A percentile compares a stretch with the other conserved stretches of the same genome.
Conservation (phyloP, 2,329 filamentous ascomycete genomes). For the Penicillium sp. region DNA sequence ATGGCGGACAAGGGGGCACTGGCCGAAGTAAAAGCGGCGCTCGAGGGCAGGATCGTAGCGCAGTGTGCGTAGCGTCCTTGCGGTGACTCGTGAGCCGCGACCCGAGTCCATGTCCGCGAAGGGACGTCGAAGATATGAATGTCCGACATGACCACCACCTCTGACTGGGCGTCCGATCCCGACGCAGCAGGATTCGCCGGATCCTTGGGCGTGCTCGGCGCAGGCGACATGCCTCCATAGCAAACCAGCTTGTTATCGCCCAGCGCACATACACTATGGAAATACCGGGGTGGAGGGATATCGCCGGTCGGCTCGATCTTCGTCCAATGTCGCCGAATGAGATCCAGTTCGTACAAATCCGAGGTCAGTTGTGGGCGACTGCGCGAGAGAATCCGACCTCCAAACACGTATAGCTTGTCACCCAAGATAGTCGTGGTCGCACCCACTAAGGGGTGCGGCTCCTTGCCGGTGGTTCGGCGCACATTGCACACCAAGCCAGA, state of each 20-base stretch:
- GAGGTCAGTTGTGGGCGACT: slow-evolving; percentile 83
- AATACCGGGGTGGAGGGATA: slow-evolving; percentile 87
- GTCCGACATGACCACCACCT: slow-evolving; percentile 97
- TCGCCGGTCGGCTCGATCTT: slow-evolving; percentile 84
- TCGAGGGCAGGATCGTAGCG: slow-evolving; percentile 86
- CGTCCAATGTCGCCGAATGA: slow-evolving; percentile 89
- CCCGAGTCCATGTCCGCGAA: slow-evolving; percentile 79
- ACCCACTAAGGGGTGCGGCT: slow-evolving; percentile 88
- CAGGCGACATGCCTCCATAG: slow-evolving; percentile 96
- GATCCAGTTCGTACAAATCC: slow-evolving; percentile 89
- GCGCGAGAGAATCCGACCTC: slow-evolving; percentile 81
- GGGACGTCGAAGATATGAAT: slow-evolving; percentile 92
- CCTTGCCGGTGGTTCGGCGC: slow-evolving; percentile 81
- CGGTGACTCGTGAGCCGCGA: slow-evolving; percentile 77
- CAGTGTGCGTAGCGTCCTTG: slow-evolving; percentile 97
- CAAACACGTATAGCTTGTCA: slow-evolving; percentile 96
- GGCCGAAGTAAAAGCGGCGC: slow-evolving; percentile 81
- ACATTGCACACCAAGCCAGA: slow-evolving; percentile 71
- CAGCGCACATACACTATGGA: slow-evolving; percentile 91
- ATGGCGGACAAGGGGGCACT: slow-evolving; percentile 83
- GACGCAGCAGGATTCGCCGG: slow-evolving; percentile 41
- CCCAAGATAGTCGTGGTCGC: slow-evolving; percentile 93
- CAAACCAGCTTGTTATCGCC: slow-evolving; percentile 96
- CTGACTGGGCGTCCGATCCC: slow-evolving; percentile 68
- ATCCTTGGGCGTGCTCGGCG: slow-evolving; percentile 52